Percentiles rank a stretch among this genome's conserved stretches.
phyloP scores from a whole-genome alignment of 495 filamentous ascomycete genomes.

The Trichoderma parareesei region DNA sequence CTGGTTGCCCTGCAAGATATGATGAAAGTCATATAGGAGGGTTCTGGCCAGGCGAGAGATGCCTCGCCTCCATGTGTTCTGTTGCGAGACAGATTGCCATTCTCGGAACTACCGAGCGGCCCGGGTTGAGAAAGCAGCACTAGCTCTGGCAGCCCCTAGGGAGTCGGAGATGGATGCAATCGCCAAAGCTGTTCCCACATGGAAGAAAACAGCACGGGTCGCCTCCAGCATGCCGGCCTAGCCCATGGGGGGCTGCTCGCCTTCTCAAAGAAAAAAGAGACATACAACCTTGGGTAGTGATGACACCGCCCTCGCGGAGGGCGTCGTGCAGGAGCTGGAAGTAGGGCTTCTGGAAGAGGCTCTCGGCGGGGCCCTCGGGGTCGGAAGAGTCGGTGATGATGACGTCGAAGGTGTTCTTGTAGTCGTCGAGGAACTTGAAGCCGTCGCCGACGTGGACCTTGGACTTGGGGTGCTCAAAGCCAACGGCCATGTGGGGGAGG shows the following conservation, averaged over 20 bases:
- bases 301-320: constrained; percentile 90
- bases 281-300: constrained; percentile 99
- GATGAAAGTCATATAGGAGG: constrained; percentile 9
- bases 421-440: constrained; percentile 91
- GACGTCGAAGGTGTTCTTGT: constrained; percentile 94
- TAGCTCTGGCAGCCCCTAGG: constrained; percentile 13
- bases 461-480: constrained; percentile 88
- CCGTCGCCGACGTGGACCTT: constrained; percentile 90
- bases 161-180: constrained; percentile 10
- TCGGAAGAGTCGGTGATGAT: constrained; percentile 99
- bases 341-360: constrained; percentile 96
- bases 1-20: constrained; percentile 10
- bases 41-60: constrained; percentile 13
- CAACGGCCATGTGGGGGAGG: constrained; percentile 87
- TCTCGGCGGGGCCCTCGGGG: constrained; percentile 92
- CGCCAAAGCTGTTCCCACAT: constrained; percentile 4
- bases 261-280: constrained; percentile 51
- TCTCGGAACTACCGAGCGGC: constrained; percentile 12
- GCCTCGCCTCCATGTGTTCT: background rate
- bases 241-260: constrained; percentile 4
- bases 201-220: constrained; percentile 1
- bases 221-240: constrained; percentile 11
- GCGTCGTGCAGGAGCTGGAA: constrained; percentile 86
- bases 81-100: background rate
- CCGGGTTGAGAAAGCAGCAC: constrained; percentile 7